Percentiles rank a stretch among this genome's conserved stretches.
Evolutionary conservation across 257 asterid species (phyloP).

Genomic region (Solanum rostratum): DNA sequence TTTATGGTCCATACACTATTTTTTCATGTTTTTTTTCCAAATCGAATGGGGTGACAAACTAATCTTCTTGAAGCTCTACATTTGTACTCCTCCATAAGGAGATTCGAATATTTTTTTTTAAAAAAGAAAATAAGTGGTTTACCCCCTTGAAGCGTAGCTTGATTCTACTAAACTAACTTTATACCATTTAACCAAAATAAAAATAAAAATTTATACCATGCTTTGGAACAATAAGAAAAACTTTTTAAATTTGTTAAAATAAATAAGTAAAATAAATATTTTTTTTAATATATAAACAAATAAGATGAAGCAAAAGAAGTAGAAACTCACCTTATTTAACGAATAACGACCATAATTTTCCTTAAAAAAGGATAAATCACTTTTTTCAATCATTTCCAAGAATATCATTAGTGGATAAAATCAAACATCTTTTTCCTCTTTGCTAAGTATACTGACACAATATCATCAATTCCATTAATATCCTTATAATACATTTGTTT

Average conservation of each 20-base stretch:
- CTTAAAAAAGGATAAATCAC: background rate
- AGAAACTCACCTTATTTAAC: background rate
- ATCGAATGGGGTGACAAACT: too few species aligned
- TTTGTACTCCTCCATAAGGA: background rate
- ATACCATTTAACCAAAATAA: too few species aligned
- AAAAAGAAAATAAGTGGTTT: background rate
- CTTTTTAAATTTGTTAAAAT: too few species aligned
- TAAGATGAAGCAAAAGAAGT: background rate
- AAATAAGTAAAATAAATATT: background rate
- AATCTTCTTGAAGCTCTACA: background rate
- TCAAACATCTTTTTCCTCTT: background rate
- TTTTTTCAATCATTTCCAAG: background rate
- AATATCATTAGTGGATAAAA: background rate
- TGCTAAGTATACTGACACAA: background rate
- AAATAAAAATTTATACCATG: too few species aligned
- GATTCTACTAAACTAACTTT: background rate
- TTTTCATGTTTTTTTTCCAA: too few species aligned
- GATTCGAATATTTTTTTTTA: background rate
- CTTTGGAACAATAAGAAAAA: too few species aligned
- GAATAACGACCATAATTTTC: background rate
- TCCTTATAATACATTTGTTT: background rate
- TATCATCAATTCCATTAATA: background rate
- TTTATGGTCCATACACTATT: too few species aligned
- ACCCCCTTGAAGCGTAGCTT: background rate
- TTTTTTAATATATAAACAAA: background rate